Evolutionary conservation across 805 yeast genomes (phyloP).

Genomic region (Saccharomycopsis lassenensis): DNA sequence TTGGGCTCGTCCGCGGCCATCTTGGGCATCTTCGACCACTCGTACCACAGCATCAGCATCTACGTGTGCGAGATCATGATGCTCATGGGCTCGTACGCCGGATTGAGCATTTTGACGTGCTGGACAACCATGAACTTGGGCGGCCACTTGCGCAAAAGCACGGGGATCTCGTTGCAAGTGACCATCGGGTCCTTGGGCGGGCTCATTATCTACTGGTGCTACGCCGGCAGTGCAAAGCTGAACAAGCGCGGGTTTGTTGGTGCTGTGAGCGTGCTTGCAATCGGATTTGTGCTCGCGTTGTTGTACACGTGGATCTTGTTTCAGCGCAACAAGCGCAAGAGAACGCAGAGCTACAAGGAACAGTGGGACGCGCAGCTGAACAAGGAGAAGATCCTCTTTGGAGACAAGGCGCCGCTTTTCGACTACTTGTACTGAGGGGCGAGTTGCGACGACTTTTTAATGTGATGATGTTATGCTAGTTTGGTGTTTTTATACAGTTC

Average conservation of each 20-base stretch:
- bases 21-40: no score
- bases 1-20: no score
- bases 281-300: conserved; percentile 27
- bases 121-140: conserved; percentile 30
- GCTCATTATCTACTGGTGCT: conserved; percentile 7
- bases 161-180: conserved; percentile 48
- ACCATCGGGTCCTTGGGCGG: conserved; percentile 70
- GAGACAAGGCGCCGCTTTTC: conserved; percentile 29
- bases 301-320: conserved; percentile 28
- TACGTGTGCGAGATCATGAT: neutral
- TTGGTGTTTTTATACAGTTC: no score
- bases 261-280: no score
- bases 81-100: conserved; percentile 43
- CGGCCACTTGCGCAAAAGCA: conserved; percentile 50
- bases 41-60: no score
- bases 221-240: conserved; percentile 2
- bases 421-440: conserved; percentile 25
- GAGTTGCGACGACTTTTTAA: no score
- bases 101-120: conserved; percentile 59
- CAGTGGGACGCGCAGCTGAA: conserved; percentile 23
- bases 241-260: conserved; percentile 9
- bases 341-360: conserved; percentile 22
- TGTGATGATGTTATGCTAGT: no score
- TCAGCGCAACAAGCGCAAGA: conserved; percentile 20
- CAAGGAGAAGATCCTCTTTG: conserved; percentile 25